Evolutionary conservation across 345 rosid genomes (phyloP).

Genomic region (Salix exigua): DNA sequence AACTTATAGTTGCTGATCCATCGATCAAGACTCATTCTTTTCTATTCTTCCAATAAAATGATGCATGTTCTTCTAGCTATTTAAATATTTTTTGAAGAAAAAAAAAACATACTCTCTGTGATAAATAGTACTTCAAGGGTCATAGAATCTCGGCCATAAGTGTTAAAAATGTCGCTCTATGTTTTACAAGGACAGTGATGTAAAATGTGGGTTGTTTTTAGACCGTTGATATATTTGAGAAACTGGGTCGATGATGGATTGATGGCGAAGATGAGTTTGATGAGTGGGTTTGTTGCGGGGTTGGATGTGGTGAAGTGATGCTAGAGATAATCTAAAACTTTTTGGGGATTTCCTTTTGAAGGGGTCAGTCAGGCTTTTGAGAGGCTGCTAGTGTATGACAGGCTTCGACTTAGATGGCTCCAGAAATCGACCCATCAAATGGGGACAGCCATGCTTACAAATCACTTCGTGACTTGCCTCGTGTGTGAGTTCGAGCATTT

Average conservation of each 20-base stretch:
- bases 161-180: background rate
- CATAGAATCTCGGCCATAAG: conserved; percentile 25
- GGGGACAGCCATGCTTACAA: conserved; percentile 15
- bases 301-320: background rate
- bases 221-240: background rate
- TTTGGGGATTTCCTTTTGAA: background rate
- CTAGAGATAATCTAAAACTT: background rate
- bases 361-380: background rate
- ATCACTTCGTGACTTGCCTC: background rate
- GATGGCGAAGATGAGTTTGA: background rate
- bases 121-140: background rate
- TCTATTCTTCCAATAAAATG: background rate
- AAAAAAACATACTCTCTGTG: background rate
- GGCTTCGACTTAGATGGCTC: background rate
- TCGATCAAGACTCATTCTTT: conserved; percentile 12
- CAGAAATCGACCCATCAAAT: conserved; percentile 12
- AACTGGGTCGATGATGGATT: background rate
- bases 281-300: background rate
- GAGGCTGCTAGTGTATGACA: background rate
- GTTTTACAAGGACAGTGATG: background rate
- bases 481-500: no score
- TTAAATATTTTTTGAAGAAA: no score
- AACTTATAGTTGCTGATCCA: conserved; percentile 2
- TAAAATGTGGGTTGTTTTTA: background rate
- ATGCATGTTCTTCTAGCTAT: background rate